These are phyloP conservation scores for Saccharomycopsis vini DNA, from an alignment of 805 yeast genomes.

Conservation along the genomic window DNA sequence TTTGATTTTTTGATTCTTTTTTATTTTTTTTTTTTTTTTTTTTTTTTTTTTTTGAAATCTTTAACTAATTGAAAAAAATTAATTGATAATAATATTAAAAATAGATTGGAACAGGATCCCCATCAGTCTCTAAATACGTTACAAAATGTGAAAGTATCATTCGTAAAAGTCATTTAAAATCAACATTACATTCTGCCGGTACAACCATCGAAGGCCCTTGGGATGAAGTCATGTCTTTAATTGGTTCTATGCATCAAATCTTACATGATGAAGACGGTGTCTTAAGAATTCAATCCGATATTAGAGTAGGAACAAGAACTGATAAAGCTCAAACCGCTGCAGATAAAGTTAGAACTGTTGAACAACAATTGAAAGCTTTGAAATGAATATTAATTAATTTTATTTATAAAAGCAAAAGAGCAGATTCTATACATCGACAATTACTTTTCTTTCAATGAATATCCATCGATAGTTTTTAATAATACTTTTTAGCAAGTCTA, in stretches of 20 bases:
- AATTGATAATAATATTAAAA: too few species aligned
- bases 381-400: too few species aligned
- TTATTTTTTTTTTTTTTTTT: too few species aligned
- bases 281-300: slow-evolving; percentile 75
- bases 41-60: slow-evolving; percentile 4
- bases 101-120: slow-evolving; percentile 71
- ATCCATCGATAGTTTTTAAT: too few species aligned
- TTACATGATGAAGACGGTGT: slow-evolving; percentile 61
- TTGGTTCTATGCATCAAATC: slow-evolving; percentile 68
- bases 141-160: slow-evolving; percentile 60
- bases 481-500: too few species aligned
- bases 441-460: too few species aligned
- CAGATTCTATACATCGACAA: too few species aligned
- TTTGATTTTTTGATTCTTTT: too few species aligned
- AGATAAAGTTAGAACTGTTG: slow-evolving; percentile 35
- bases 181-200: slow-evolving; percentile 83
- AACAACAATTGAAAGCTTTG: slow-evolving; percentile 24
- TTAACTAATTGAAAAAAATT: not conserved
- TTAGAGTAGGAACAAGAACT: slow-evolving; percentile 65
- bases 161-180: slow-evolving; percentile 50
- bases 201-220: slow-evolving; percentile 88
- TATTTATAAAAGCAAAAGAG: too few species aligned
- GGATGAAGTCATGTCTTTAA: slow-evolving; percentile 73
- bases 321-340: slow-evolving; percentile 31
- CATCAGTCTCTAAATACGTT: slow-evolving; percentile 77